Evolutionary conservation across 2,329 filamentous ascomycete species (phyloP).

Genomic region (Botrytis tulipae): DNA sequence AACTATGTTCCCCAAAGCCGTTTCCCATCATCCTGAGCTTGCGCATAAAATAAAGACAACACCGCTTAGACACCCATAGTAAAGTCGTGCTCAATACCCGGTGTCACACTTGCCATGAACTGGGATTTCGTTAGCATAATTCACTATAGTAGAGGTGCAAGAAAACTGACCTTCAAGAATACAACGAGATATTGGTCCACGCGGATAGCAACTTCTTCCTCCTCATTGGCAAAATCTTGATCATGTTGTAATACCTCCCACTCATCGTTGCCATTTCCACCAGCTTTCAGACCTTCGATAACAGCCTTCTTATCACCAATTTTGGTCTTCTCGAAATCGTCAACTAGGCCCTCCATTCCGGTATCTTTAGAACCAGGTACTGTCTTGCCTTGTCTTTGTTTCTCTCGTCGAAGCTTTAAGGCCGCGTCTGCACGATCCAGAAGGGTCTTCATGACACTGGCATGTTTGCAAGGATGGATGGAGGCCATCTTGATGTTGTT

Average conservation of each 20-base stretch:
- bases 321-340: constrained; percentile 66
- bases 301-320: constrained; percentile 47
- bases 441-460: constrained; percentile 95
- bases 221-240: constrained; percentile 54
- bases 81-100: constrained; percentile 96
- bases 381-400: constrained; percentile 63
- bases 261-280: constrained; percentile 54
- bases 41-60: not conserved
- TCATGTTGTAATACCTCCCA: constrained; percentile 64
- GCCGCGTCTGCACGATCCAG: constrained; percentile 94
- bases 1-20: not conserved
- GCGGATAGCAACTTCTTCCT: constrained; percentile 76
- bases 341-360: constrained; percentile 83
- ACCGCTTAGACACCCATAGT: constrained; percentile 80
- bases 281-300: constrained; percentile 47
- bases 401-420: constrained; percentile 82
- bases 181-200: constrained; percentile 89
- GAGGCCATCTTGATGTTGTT: constrained; percentile 93
- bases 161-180: constrained; percentile 66
- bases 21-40: not conserved
- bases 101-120: constrained; percentile 87
- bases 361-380: constrained; percentile 44
- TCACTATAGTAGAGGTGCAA: not conserved
- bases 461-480: constrained; percentile 96
- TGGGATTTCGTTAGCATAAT: constrained; percentile 43